These are phyloP conservation scores for Tricholoma terreum DNA, from an alignment of 768 basidiomycete species.

Conservation along the genomic window DNA sequence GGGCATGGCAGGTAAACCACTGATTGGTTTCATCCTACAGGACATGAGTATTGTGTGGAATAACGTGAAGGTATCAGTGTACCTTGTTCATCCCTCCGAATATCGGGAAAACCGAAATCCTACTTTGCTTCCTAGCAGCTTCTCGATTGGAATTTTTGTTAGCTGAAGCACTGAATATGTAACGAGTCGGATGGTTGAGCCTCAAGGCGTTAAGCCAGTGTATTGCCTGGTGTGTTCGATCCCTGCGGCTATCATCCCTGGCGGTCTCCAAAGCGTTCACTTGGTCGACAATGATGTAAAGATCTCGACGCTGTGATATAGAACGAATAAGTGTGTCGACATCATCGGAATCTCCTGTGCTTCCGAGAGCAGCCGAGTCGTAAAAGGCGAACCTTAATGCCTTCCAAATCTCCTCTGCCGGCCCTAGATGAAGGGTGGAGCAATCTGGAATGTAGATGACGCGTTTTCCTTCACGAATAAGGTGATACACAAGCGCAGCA, in stretches of 20 bases:
- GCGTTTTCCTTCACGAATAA: conserved; percentile 12
- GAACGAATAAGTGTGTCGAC: conserved; percentile 7
- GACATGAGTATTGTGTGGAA: conserved; percentile 9
- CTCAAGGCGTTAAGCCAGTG: conserved; percentile 2
- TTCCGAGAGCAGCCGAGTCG: conserved; percentile 5
- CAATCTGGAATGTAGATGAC: conserved; percentile 15
- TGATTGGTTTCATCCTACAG: conserved; percentile 11
- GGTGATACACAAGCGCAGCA: conserved; percentile 12
- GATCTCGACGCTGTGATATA: conserved; percentile 1
- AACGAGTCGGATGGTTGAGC: conserved; percentile 1
- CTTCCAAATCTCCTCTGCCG: conserved; percentile 1
- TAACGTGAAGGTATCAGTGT: conserved; percentile 8
- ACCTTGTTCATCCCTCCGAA: conserved; percentile 11
- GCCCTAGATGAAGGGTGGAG: conserved; percentile 2
- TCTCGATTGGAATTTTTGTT: conserved; percentile 11
- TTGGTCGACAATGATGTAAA: conserved; percentile 15
- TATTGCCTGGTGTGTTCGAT: too few relatives aligned
- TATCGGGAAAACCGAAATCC: conserved; percentile 6
- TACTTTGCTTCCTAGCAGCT: conserved; percentile 11
- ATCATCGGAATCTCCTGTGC: conserved; percentile 2
- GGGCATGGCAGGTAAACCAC: conserved; percentile 8
- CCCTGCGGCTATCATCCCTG: not conserved
- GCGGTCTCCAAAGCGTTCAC: conserved; percentile 8
- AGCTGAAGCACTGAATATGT: conserved; percentile 14
- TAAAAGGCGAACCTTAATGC: conserved; percentile 10